Conservation (phyloP, 805 yeast genomes). For the Ascoidea asiatica region DNA sequence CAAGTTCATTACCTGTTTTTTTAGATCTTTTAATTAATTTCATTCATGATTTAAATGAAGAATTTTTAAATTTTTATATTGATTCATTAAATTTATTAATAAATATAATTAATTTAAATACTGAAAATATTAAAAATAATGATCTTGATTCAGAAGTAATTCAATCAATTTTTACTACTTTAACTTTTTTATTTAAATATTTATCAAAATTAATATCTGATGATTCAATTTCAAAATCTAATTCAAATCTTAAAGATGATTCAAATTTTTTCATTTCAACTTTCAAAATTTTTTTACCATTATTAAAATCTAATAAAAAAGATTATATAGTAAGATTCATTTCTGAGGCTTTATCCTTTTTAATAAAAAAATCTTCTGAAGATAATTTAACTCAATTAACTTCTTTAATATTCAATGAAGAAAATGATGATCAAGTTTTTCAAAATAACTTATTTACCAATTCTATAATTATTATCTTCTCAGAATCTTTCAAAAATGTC, state of each 20-base stretch:
- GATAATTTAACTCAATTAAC: constrained; percentile 19
- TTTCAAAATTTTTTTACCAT: constrained; percentile 47
- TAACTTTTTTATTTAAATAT: constrained; percentile 86
- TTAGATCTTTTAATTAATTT: constrained; percentile 74
- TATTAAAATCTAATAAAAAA: constrained; percentile 43
- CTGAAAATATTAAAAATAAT: constrained; percentile 1
- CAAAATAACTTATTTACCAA: constrained; percentile 45
- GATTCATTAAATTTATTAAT: constrained; percentile 24
- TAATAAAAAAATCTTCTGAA: constrained; percentile 51
- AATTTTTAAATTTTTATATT: constrained; percentile 61
- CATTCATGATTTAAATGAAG: constrained; percentile 86
- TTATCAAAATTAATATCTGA: constrained; percentile 48
- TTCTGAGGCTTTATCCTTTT: constrained; percentile 80
- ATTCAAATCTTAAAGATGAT: constrained; percentile 1
- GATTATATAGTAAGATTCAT: constrained; percentile 67
- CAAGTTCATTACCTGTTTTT: constrained; percentile 64
- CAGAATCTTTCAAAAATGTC: constrained; percentile 67
- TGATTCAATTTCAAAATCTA: constrained; percentile 18
- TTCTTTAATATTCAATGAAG: constrained; percentile 17
- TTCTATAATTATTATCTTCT: constrained; percentile 45
- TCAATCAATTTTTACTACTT: constrained; percentile 73
- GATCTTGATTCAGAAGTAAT: constrained; percentile 25
- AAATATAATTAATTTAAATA: constrained; percentile 1
- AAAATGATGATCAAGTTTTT: constrained; percentile 23
- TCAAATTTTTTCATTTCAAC: constrained; percentile 52